Evolutionary conservation across 768 basidiomycete species (phyloP).

Genomic region (Exsudoporus frostii): DNA sequence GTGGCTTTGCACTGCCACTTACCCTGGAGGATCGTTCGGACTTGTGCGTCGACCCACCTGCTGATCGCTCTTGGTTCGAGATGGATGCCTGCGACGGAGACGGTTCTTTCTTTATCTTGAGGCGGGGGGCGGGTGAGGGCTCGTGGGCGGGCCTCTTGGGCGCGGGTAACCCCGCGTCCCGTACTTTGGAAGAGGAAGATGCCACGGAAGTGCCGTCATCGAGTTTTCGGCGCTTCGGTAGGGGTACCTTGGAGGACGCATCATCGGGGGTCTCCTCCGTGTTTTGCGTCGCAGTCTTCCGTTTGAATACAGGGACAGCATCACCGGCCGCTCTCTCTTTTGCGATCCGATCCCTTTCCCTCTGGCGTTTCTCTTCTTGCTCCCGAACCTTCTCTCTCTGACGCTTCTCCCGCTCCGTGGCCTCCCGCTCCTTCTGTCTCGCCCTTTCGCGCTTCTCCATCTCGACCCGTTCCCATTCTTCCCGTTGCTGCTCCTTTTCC

Average conservation of each 20-base stretch:
- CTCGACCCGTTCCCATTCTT: slow-evolving; percentile 21
- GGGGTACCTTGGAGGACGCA: slow-evolving; percentile 7
- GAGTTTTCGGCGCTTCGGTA: slow-evolving; percentile 43
- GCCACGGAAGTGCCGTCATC: slow-evolving; percentile 31
- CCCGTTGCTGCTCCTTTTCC: slow-evolving; percentile 23
- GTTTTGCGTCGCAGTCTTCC: slow-evolving; percentile 37
- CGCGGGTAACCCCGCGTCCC: slow-evolving; percentile 23
- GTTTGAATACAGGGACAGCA: slow-evolving; percentile 32
- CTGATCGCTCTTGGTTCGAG: slow-evolving; percentile 12
- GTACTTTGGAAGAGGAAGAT: slow-evolving; percentile 13
- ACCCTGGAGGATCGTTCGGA: slow-evolving; percentile 21
- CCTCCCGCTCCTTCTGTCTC: slow-evolving; percentile 21
- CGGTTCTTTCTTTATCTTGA: slow-evolving; percentile 39
- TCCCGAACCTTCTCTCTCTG: slow-evolving; percentile 22
- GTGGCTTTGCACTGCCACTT: slow-evolving; percentile 31
- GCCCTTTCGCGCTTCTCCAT: slow-evolving; percentile 21
- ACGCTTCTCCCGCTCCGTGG: slow-evolving; percentile 25
- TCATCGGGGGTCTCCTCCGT: slow-evolving; percentile 30
- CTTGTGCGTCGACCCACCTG: slow-evolving; percentile 8
- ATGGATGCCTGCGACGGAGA: slow-evolving; percentile 23
- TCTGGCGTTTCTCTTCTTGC: slow-evolving; percentile 23
- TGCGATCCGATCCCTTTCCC: slow-evolving; percentile 22
- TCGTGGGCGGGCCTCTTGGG: slow-evolving; percentile 39
- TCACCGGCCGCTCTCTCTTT: slow-evolving; percentile 19
- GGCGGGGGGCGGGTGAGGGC: slow-evolving; percentile 16